Evolutionary conservation across 345 rosid species (phyloP).

Genomic region (Punica granatum): DNA sequence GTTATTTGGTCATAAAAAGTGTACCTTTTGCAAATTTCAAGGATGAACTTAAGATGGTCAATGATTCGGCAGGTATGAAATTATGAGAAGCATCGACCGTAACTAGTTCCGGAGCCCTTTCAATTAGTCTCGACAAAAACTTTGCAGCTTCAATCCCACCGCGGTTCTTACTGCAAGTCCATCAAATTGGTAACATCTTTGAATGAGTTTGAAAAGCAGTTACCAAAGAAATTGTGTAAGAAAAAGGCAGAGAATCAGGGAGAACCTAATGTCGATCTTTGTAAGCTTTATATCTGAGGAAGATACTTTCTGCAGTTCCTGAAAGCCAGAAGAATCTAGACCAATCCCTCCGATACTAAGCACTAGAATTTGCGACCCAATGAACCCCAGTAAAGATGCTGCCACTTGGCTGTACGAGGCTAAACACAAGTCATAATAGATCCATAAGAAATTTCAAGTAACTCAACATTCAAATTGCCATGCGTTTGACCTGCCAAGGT

Average conservation of each 20-base stretch:
- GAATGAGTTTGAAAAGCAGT: neutral
- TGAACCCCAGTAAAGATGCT: slow-evolving; percentile 40
- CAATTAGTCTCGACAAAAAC: slow-evolving; percentile 63
- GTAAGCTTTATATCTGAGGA: slow-evolving; percentile 35
- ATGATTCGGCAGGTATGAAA: slow-evolving; percentile 72
- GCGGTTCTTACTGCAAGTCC: slow-evolving; percentile 60
- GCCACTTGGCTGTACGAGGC: slow-evolving; percentile 50
- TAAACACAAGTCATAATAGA: slow-evolving; percentile 10
- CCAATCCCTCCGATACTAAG: slow-evolving; percentile 74
- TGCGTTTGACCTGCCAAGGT: slow-evolving; percentile 52
- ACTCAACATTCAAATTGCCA: neutral
- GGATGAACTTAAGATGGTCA: slow-evolving; percentile 47
- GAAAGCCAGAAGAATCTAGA: slow-evolving; percentile 68
- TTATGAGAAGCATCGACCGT: slow-evolving; percentile 57
- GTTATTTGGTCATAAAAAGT: neutral
- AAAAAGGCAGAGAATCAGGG: slow-evolving; percentile 11
- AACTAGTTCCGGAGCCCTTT: slow-evolving; percentile 49
- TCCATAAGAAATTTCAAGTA: slow-evolving; percentile 2
- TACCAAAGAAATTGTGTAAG: slow-evolving; percentile 1
- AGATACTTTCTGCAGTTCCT: slow-evolving; percentile 33
- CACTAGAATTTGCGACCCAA: slow-evolving; percentile 35
- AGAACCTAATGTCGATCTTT: slow-evolving; percentile 66
- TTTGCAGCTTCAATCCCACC: slow-evolving; percentile 69
- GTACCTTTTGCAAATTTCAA: slow-evolving; percentile 53
- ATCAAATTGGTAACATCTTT: slow-evolving; percentile 9